phyloP scores from a whole-genome alignment of 2,329 filamentous ascomycete species.

The Pleoardoris graminearum region DNA sequence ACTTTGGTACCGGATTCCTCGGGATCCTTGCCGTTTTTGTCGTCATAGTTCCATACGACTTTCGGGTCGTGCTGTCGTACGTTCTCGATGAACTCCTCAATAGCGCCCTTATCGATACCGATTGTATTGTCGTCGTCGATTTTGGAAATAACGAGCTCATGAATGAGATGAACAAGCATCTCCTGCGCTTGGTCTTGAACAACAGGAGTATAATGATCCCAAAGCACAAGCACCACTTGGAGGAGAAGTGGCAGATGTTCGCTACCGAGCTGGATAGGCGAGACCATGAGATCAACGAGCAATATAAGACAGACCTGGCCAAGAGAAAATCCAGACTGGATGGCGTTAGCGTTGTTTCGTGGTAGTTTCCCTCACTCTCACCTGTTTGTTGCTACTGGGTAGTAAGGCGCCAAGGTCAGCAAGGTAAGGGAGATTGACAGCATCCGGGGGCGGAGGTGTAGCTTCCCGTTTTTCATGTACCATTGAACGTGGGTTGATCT shows the following conservation, averaged over 20 bases:
- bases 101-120: slow-evolving; percentile 69
- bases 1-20: slow-evolving; percentile 77
- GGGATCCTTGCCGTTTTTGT: slow-evolving; percentile 75
- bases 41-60: slow-evolving; percentile 93
- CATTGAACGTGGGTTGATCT: slow-evolving; percentile 96
- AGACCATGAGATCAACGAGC: slow-evolving; percentile 93
- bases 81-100: slow-evolving; percentile 85
- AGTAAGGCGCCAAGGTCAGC: slow-evolving; percentile 57
- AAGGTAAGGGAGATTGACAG: slow-evolving; percentile 78
- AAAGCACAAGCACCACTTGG: slow-evolving; percentile 89
- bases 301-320: slow-evolving; percentile 92
- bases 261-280: slow-evolving; percentile 76
- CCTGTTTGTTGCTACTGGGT: slow-evolving; percentile 38
- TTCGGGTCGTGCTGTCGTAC: slow-evolving; percentile 81
- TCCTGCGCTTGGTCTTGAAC: slow-evolving; percentile 97
- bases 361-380: slow-evolving; percentile 7
- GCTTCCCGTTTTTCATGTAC: slow-evolving; percentile 75
- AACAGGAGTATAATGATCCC: slow-evolving; percentile 94
- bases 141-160: slow-evolving; percentile 85
- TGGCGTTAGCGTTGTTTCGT: slow-evolving; percentile 16
- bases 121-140: slow-evolving; percentile 67
- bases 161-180: slow-evolving; percentile 96
- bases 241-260: slow-evolving; percentile 84
- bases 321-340: slow-evolving; percentile 77
- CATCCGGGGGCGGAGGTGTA: slow-evolving; percentile 66